phyloP scores from a whole-genome alignment of 371 early-diverging fungal genomes.

The Gilbertella persicaria region DNA sequence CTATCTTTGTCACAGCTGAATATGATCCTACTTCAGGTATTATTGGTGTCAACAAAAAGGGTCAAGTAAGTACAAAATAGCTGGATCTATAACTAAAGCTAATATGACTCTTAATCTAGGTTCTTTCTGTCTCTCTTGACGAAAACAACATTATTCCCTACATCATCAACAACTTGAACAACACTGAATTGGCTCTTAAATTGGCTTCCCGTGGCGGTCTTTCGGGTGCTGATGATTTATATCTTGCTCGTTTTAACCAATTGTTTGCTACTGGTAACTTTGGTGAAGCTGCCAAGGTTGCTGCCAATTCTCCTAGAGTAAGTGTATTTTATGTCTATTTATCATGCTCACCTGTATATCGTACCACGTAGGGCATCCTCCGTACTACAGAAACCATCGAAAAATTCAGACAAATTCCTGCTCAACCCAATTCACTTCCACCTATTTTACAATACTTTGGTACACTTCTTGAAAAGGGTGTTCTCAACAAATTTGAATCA shows the following conservation, averaged over 20 bases:
- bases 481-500: slow-evolving; percentile 92
- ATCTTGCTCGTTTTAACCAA: slow-evolving; percentile 86
- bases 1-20: slow-evolving; percentile 97
- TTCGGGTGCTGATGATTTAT: slow-evolving; percentile 95
- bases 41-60: slow-evolving; percentile 95
- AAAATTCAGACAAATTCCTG: slow-evolving; percentile 86
- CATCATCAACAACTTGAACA: slow-evolving; percentile 79
- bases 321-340: background rate
- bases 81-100: too few relatives aligned
- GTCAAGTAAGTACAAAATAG: slow-evolving; percentile 65
- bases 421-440: slow-evolving; percentile 79
- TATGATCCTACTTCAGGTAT: slow-evolving; percentile 84
- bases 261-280: slow-evolving; percentile 79
- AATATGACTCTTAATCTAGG: slow-evolving; percentile 50
- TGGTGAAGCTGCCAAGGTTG: slow-evolving; percentile 92
- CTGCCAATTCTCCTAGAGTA: slow-evolving; percentile 92
- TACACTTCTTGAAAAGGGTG: slow-evolving; percentile 92
- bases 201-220: slow-evolving; percentile 89
- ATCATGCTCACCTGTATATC: background rate
- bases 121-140: slow-evolving; percentile 90
- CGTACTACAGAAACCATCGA: slow-evolving; percentile 95
- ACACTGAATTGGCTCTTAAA: slow-evolving; percentile 88
- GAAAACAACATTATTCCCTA: slow-evolving; percentile 89
- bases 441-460: slow-evolving; percentile 98
- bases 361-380: slow-evolving; percentile 76